Evolutionary conservation across 1,139 yeast species (phyloP), one percentile per base, ranked within the genome.

Genomic region (Protomyces inouyei): DNA sequence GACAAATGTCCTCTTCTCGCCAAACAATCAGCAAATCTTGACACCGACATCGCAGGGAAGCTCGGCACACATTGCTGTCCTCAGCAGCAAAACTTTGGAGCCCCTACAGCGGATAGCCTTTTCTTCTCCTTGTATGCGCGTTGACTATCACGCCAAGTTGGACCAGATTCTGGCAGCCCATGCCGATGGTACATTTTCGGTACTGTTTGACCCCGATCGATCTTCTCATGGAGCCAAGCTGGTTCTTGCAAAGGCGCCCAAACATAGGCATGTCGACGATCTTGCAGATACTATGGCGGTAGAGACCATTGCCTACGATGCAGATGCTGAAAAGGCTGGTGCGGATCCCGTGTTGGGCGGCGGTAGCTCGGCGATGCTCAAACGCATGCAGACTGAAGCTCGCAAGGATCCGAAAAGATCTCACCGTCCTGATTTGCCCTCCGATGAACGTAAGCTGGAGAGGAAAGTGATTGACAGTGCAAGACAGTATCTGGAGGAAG

Each of bases 71-170:
- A 65, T 78, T 1, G 75, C 75, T 16, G 68, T 79, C 12, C 65
- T 78, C 36, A 79, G 78, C 65, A 71, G 70, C 46, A 72, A 77
- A 0, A 80, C 78, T 64, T 68, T 79, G 37, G 63, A 73, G 8
- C 70, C 76, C 0, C 60, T 76, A n/a, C 68, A 71, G 10, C 65
- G 69, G 0, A 63, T 76, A 5, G 55, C 65, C 0, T 66, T 71
- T n/a, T 60, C 55, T n/a, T 35, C 68, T 12, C 43, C 70, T 25
- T 69, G 66, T 23, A 66, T 69, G 21, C 45, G 63, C 23, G 37
- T 60, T 12, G 25, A 52, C 5, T 69, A 71, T 69, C 69, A 69
- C 51, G 55, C 68, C 10, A 53, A 52, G 40, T 56, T 69, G 25
- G 67, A 69, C 55, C 71, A 69, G 21, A 75, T 80, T 21, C 70